Base-by-base conservation (phyloP, 2,329 filamentous ascomycete species). In the Trichoderma breve region DNA sequence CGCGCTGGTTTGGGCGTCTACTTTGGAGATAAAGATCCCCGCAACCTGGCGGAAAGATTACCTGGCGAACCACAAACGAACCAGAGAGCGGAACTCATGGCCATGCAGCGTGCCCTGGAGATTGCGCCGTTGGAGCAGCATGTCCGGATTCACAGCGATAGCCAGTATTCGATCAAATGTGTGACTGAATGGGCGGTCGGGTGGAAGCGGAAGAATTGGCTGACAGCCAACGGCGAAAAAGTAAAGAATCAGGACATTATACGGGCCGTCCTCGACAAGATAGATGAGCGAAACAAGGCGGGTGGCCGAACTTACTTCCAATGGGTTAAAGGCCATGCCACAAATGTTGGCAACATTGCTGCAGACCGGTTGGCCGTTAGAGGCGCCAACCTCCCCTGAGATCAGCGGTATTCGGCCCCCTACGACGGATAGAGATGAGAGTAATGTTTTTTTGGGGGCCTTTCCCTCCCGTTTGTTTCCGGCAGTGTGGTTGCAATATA, bases 41-140 rank as follows among this genome's bases (percentile, higher is more conserved):
- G 89, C 74, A 91, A 91, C 78, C 80, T 97, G 28, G 93, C 93
- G 14, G 94, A 97, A 81, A 89, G 90, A 4, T 87, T 98, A 3
- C 82, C 86, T 66, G 94, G 94, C 65, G 84, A 87, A 18, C 85
- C 86, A 11, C 96, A 98, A 82, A 98, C 96, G 1, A 99, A 99
- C 80, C 94, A 98, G 81, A 92, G 96, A 3, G 96, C 95, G n/a
- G 96, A 99, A 83, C 85, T 99, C 72, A 95, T 93, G 28, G 96
- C 94, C 8, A 92, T 98, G 74, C 85, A 93, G 34, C 92, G 95
- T 71, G 95, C 95, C 0, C 86, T 98, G 26, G 90, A 98, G 77
- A 88, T 91, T 60, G 90, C 91, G 2, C 91, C 93, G 0, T 82
- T 88, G 18, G 86, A 91, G 72, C 87, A 92, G 71, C 85, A 90